Evolutionary conservation across 345 rosid genomes (phyloP), one percentile per base, ranked within the genome.

Genomic region (Euphorbia tirucalli): DNA sequence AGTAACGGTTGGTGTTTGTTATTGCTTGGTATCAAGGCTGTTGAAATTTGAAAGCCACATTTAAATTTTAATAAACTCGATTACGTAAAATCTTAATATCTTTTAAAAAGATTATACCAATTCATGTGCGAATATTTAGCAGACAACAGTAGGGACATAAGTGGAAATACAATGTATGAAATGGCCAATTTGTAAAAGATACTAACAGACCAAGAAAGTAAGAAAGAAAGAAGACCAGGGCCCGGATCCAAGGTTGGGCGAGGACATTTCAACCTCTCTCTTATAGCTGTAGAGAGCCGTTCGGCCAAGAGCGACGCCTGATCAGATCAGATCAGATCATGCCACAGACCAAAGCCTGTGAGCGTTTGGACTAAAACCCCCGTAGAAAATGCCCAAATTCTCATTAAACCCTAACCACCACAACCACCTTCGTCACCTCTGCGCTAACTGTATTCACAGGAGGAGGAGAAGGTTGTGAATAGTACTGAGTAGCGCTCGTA

Each of bases 381-480:
- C 74, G 7, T 3, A 7, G 27, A 71, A 46, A 50, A 77, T 81
- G 79, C 61, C 44, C 70, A 70, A 71, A 78, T 73, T 79, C 68
- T 59, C 66, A 39, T 15, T 83, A 76, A 81, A 80, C 83, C 83
- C 86, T 70, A 75, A 70, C 85, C 70, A 52, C 78, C 70, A 60
- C 75, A 32, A 35, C 59, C 59, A 41, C 56, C 65, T 44, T 39
- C 67, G 15, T 28, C 77, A 61, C 83, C 72, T 56, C 78, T 44
- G 52, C 75, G 22, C 21, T 43, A 28, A 43, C 54, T 66, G 44
- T 31, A 49, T 52, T 21, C 35, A 28, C 16, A 41, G 48, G 16
- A 65, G 19, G 24, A 8, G 19, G 30, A 44, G 61, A 35, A 55
- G 57, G 15, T 55, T 49, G 54, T 74, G 77, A 78, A 57, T 76